Evolutionary conservation across 495 filamentous ascomycete species (phyloP).

Genomic region (Apodospora peruviana): DNA sequence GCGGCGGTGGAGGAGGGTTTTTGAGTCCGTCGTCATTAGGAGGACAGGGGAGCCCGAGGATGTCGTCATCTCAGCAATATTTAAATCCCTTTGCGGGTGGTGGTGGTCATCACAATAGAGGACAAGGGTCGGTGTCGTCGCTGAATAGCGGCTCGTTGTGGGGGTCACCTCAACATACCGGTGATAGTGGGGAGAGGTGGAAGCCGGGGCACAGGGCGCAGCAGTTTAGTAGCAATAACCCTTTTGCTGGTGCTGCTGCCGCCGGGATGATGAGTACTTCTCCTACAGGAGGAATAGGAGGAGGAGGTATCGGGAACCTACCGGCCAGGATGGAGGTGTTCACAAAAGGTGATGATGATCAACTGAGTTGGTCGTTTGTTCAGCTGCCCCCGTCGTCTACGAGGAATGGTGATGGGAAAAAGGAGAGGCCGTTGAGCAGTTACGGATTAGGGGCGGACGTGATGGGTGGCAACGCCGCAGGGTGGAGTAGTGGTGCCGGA

Average conservation of each 20-base stretch:
- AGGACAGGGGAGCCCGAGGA: no score
- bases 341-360: slow-evolving; percentile 76
- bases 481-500: slow-evolving; percentile 36
- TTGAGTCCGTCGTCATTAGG: no score
- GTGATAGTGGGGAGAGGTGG: no score
- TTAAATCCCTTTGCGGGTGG: slow-evolving; percentile 12
- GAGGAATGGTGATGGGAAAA: slow-evolving; percentile 10
- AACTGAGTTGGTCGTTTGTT: slow-evolving; percentile 75
- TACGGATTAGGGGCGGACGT: slow-evolving; percentile 44
- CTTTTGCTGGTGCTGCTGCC: slow-evolving; percentile 26
- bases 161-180: no score
- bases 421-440: slow-evolving; percentile 39
- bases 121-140: slow-evolving; percentile 14
- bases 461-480: slow-evolving; percentile 24
- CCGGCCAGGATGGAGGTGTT: slow-evolving; percentile 71
- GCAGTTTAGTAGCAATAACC: slow-evolving; percentile 49
- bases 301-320: slow-evolving; percentile 42
- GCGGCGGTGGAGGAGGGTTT: no score
- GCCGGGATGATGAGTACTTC: no score
- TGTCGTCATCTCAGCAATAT: no score
- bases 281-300: no score
- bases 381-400: neutral
- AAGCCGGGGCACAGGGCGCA: slow-evolving; percentile 19
- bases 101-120: slow-evolving; percentile 12
- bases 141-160: slow-evolving; percentile 5